Evolutionary conservation across 2,329 filamentous ascomycete species (phyloP), one percentile per base, ranked within the genome.

Genomic region (Chaetoscypha palmicola): DNA sequence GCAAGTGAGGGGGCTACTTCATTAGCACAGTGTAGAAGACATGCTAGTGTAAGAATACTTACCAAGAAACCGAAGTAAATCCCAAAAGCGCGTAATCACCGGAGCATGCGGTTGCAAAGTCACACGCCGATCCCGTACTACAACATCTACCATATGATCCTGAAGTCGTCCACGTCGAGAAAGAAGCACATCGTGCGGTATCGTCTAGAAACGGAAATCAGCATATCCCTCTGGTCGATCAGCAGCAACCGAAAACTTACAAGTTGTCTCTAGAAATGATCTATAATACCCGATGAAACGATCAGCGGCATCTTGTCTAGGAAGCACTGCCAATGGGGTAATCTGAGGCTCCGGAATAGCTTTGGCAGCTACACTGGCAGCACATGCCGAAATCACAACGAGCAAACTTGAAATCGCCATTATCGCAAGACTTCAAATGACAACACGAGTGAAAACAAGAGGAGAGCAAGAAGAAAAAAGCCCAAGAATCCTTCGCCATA

Each of bases 251-350:
- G 11, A 9, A 9, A 34, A 41, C 39, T 34, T 19, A 41, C 39
- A 41, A 41, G 39, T 41, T 24, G 10, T 17, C n/a, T 32, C 39
- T 14, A 19, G 30, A 22, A n/a, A 24, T 16, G 39, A 34, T 11
- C 39, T 41, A 19, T 41, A 41, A 24, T 23, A 41, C 16, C 39
- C 39, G 26, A 41, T 41, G n/a, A 41, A 41, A 11, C 39, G 20
- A 5, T 41, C 19, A 14, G 17, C 28, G n/a, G 21, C 22, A 16
- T 22, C 38, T 41, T 41, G 39, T 34, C 39, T 9, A 9, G 21
- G 21, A 16, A 34, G 26, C 4, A 41, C n/a, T 12, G 39, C 24
- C 19, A 21, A 20, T 19, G 39, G 19, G 10, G 39, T 41, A 20
- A 41, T 41, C 21, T 9, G 10, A 9, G 39, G 30, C 3, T 41